Base-by-base conservation (phyloP, 2,329 filamentous ascomycete species). In the Aspergillus sp. region DNA sequence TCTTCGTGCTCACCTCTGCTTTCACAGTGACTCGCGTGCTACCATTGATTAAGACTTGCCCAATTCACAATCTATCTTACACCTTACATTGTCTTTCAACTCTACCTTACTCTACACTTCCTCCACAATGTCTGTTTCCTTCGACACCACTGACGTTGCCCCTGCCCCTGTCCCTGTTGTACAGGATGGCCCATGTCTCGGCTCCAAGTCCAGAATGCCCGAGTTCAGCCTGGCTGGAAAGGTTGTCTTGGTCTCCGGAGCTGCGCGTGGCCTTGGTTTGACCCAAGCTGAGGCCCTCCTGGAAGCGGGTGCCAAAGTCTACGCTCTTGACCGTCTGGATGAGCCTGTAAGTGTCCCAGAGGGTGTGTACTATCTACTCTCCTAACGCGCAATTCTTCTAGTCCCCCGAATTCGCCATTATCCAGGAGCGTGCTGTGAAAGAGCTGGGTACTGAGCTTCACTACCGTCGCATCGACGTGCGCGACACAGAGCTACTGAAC, bases 401-500 rank as follows among this genome's bases (percentile, higher is more conserved):
- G 70, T 83, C 83, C 25, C 72, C 83, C 1, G 84, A 87, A 60
- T 95, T 93, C 75, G 83, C 83, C 59, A 77, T 79, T 41, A 82
- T 93, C 57, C 87, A 89, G 54, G 80, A 84, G 64, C 83, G 86
- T 54, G 89, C 90, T 41, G 78, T 79, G 36, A 78, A 83, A 49
- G 85, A 89, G 70, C 82, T 92, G n/a, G 85, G 83, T 66, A 88
- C 87, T 1, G 84, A 83, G 51, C 77, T 95, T 47, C 82, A 87
- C 56, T 96, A 96, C 80, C 87, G 89, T 70, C 86, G 88, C 65
- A 86, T 93, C 61, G 92, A 96, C 71, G 91, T 96, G 17, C 86
- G 90, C 30, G 87, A 95, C 71, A 87, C 88, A 21, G 79, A 82
- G 4, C 76, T 81, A 41, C 82, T 96, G 49, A 88, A 93, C 73